Evolutionary conservation across 352 stramenopile species (phyloP), one percentile per base, ranked within the genome.

Genomic region (Paralagenidium karlingii): DNA sequence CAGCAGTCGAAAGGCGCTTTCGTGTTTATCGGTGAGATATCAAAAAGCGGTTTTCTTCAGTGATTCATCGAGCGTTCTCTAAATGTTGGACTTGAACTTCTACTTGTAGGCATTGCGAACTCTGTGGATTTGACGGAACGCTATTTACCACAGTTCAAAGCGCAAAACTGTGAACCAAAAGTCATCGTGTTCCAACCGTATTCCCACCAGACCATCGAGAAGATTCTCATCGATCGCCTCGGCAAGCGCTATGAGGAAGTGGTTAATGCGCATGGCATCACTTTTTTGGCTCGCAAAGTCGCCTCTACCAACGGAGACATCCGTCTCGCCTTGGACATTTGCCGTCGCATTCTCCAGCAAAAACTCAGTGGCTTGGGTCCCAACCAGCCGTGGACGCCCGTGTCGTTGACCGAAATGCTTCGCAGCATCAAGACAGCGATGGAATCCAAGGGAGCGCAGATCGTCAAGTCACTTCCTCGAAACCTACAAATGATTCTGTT

Each of bases 401-500:
- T 87, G 40, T 58, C 65, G 11, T 48, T 91, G 29, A 80, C 59
- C 10, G 75, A 91, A 27, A 84, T 84, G 55, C 48, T 87, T 15
- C 60, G 63, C 29, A 62, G 69, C 13, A 68, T 87, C 53, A 91
- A 91, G 49, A 56, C 58, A 15, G 63, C 66, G 1, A 32, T 91
- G 19, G 75, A 87, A 38, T 73, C 62, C 32, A 82, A 79, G 41
- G 75, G 58, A 36, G 57, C 66, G 15, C 49, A 53, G 31, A 57
- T 67, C 34, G 59, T 87, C 7, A 53, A 68, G 19, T 73, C 70
- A 19, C 50, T 89, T 24, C 78, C 78, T 11, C 67, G 78, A 24
- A 87, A 82, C 42, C 51, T 86, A 16, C 71, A 89, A 50, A 80
- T 91, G 66, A 82, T 88, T 38, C 53, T 86, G 20, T 84, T 85